Base-by-base conservation (phyloP, 352 stramenopile genomes). In the Phytopythium aichiense region DNA sequence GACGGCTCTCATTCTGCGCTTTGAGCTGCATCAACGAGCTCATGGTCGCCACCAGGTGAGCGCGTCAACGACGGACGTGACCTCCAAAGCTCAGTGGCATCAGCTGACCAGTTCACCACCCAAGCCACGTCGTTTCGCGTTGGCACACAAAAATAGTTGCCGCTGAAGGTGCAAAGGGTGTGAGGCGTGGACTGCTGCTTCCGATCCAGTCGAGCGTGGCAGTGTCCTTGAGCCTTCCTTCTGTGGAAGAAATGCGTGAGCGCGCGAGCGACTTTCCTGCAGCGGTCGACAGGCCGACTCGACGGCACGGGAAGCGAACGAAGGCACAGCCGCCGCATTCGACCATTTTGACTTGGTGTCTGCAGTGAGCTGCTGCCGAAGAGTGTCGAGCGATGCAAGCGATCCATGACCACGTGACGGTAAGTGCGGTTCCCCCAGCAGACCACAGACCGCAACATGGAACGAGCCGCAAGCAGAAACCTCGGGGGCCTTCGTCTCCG, bases 11-110 rank as follows among this genome's bases (percentile, higher is more conserved):
- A 52, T 94, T 94, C 59, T 92, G 82, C 35, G 76, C 82, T 61
- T 94, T 94, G 8, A 94, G 71, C 50, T 92, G 81, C 76, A 91
- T 83, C 35, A 94, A 72, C 55, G 82, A 88, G 67, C 79, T 91
- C 85, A 94, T 94, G 22, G n/a, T 64, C 51, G 53, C 33, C 25
- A 30, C 4, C 6, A 40, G 35, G 42, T 15, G 42, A 49, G 1
- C 7, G 42, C 9, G 7, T 49, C 42, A 25, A 25, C 20, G 20
- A 25, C 22, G n/a, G n/a, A 49, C 42, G 40, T 45, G 40, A 16
- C 1, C 42, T 49, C 20, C 7, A n/a, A 25, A 49, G 6, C 8
- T 22, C 40, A 22, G 20, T 11, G 16, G 16, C 12, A 22, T 30
- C 8, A 23, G 18, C n/a, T 30, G 11, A 16, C 11, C 9, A 11